A percentile compares a stretch with the other conserved stretches of the same genome.
phyloP scores from a whole-genome alignment of 768 basidiomycete genomes.

The Leucogyrophana mollusca region DNA sequence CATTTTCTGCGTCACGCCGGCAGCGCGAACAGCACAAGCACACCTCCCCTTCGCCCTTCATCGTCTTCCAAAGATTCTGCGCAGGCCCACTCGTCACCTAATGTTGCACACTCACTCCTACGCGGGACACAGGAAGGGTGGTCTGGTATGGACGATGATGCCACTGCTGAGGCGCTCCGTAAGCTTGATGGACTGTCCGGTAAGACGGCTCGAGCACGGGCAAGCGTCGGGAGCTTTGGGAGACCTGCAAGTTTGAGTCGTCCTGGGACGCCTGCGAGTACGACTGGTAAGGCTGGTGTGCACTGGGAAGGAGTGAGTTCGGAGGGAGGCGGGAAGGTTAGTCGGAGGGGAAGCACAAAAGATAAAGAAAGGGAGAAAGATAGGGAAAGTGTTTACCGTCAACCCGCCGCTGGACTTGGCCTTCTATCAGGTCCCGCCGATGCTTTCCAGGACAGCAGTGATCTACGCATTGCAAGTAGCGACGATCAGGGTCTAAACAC shows the following conservation, averaged over 20 bases:
- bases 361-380: conserved; percentile 48
- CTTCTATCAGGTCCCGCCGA: conserved; percentile 32
- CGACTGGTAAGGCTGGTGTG: conserved; percentile 40
- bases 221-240: conserved; percentile 73
- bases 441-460: conserved; percentile 37
- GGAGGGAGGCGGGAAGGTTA: conserved; percentile 32
- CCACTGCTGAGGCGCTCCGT: conserved; percentile 86
- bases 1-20: conserved; percentile 68
- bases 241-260: conserved; percentile 65
- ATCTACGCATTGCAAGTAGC: conserved; percentile 47
- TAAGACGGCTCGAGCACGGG: conserved; percentile 72
- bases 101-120: conserved; percentile 81
- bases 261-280: conserved; percentile 71
- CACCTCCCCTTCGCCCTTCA: conserved; percentile 31
- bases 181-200: conserved; percentile 89
- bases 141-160: conserved; percentile 84
- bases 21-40: conserved; percentile 36
- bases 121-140: conserved; percentile 89
- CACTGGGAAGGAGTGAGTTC: conserved; percentile 76
- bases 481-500: conserved; percentile 53
- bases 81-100: conserved; percentile 48
- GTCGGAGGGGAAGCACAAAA: conserved; percentile 36
- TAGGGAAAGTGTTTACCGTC: conserved; percentile 20
- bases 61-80: conserved; percentile 38
- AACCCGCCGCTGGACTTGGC: conserved; percentile 38